Base-by-base conservation (phyloP, 441 rosid species). In the Hura crepitans region DNA sequence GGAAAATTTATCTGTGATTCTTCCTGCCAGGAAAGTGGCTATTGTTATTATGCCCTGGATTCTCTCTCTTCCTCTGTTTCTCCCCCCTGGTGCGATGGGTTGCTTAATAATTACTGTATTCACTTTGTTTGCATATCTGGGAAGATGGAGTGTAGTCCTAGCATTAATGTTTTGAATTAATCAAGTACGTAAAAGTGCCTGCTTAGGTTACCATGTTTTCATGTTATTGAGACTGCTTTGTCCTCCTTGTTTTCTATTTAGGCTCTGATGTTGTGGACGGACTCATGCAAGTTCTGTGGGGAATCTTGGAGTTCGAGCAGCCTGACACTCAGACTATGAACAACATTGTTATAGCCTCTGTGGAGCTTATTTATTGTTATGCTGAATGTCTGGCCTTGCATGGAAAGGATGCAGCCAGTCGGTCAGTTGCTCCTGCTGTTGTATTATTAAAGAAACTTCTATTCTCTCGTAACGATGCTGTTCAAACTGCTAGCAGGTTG, bases 401-500 rank as follows among this genome's bases (percentile, higher is more conserved):
- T 73, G 91, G 90, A 66, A 92, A 90, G 75, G 94, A 90, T 73
- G 64, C 84, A 28, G 85, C 76, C 46, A 83, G 78, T 49, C 76
- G 58, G 59, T 83, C 98, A 80, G 99, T 96, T 81, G 93, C 94
- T 53, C 98, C 97, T 82, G 99, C 99, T 59, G 97, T 94, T 75
- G 77, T 62, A 68, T 77, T 94, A 65, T 85, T 96, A 75, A 92
- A 90, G 87, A 89, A 93, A 78, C 97, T 94, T 80, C 69, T 96
- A 42, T 85, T 92, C 72, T 92, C 85, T 69, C 84, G 91, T 65
- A 90, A 84, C 64, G 93, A 92, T 75, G 96, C 99, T 20, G 93
- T 93, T 79, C 98, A 90, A 83, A 89, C 93, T 74, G 87, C 99
- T 72, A 96, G 99, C 99, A 96, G 99, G 99, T 96, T 66, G 51